Conservation (phyloP, 139 green algal genomes). For the Helicosporidium sp. region DNA sequence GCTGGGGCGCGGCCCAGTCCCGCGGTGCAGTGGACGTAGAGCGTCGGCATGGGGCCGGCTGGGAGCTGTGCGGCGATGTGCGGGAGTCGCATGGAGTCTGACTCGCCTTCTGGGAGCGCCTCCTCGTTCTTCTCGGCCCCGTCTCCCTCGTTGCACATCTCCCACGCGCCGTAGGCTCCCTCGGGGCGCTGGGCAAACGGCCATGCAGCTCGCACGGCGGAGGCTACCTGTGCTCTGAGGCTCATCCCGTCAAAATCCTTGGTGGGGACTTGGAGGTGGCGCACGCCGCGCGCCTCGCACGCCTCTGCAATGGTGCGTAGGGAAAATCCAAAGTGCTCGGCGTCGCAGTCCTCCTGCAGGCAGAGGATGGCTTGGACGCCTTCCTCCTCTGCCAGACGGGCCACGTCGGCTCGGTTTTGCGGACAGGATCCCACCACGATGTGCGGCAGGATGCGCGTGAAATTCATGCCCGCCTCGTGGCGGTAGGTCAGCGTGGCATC, state of each 20-base stretch:
- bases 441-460: constrained; percentile 56
- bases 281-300: constrained; percentile 31
- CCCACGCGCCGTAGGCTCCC: constrained; percentile 2
- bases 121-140: too few relatives aligned
- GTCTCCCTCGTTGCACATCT: constrained; percentile 17
- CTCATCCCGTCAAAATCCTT: constrained; percentile 81
- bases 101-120: too few relatives aligned
- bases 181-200: background rate
- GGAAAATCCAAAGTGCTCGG: constrained; percentile 72
- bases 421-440: constrained; percentile 82
- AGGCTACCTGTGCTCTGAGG: constrained; percentile 32
- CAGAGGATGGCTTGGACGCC: constrained; percentile 57
- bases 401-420: constrained; percentile 54
- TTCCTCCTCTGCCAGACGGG: constrained; percentile 40
- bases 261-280: background rate
- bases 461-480: constrained; percentile 87
- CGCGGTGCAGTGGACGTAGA: constrained; percentile 91
- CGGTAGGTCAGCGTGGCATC: constrained; percentile 46
- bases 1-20: constrained; percentile 76
- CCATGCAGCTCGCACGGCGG: constrained; percentile 32
- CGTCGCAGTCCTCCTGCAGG: constrained; percentile 74
- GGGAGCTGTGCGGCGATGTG: too few relatives aligned
- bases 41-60: too few relatives aligned
- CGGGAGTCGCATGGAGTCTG: too few relatives aligned
- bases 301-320: constrained; percentile 40